A percentile compares a stretch with the other conserved stretches of the same genome.
These are phyloP conservation scores for Patellifolia procumbens DNA, from an alignment of 179 eudicot genomes.

Conservation along the genomic window DNA sequence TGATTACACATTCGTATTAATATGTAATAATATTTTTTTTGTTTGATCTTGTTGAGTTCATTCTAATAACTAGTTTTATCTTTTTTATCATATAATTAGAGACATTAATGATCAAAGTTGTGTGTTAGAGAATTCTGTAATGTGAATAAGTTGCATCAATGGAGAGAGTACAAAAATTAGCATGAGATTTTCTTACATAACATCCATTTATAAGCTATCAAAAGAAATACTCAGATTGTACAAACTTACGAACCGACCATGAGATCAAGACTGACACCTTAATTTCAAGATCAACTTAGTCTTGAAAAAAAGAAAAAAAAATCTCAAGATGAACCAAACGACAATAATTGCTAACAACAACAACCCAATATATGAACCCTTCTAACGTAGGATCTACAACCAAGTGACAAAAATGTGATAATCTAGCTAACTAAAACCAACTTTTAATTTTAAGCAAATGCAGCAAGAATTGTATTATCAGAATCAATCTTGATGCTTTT, in stretches of 20 bases:
- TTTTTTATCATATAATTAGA: too few relatives aligned
- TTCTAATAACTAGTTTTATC: too few relatives aligned
- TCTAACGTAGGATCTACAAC: not conserved
- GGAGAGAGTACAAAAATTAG: too few relatives aligned
- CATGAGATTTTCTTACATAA: too few relatives aligned
- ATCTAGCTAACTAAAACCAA: conserved; percentile 1
- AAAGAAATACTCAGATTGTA: not conserved
- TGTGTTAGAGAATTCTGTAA: too few relatives aligned
- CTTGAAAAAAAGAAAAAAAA: not conserved
- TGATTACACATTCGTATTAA: too few relatives aligned
- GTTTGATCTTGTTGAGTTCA: too few relatives aligned
- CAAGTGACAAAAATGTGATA: not conserved
- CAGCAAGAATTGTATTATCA: conserved; percentile 30
- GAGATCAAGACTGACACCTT: not conserved
- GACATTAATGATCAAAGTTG: too few relatives aligned
- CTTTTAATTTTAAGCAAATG: conserved; percentile 22
- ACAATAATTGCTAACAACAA: not conserved
- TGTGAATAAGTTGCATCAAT: too few relatives aligned
- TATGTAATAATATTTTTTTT: too few relatives aligned
- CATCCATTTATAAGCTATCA: too few relatives aligned
- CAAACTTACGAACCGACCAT: not conserved
- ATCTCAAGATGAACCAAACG: not conserved
- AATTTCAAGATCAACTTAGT: not conserved
- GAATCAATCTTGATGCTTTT: conserved; percentile 26
- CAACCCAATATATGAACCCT: not conserved